Evolutionary conservation across 2,329 filamentous ascomycete genomes (phyloP), one percentile per base, ranked within the genome.

Genomic region (Aspergillus jensenii): DNA sequence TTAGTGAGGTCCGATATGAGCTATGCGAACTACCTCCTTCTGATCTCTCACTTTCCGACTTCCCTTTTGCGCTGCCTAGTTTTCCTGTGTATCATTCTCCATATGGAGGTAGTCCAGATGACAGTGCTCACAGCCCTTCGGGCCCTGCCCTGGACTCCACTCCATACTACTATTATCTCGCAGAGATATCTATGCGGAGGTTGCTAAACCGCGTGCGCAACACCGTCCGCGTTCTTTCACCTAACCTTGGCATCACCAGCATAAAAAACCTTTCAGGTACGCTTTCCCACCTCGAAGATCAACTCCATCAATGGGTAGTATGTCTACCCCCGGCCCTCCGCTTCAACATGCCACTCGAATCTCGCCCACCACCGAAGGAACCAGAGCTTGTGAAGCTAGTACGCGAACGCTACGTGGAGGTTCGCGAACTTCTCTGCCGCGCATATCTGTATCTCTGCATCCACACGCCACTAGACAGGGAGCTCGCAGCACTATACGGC

Each of bases 201-300:
- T 56, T 73, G 60, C 60, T 78, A 23, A 73, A 76, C 55, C 69
- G 71, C n/a, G 63, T 55, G 35, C 64, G 64, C 11, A 65, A 66
- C 46, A 62, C 65, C 2, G 65, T 67, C 8, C 59, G 62, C 31
- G 57, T 63, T 19, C 60, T 67, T 40, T 64, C 63, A 17, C 65
- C 63, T 1, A 50, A 57, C 21, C 62, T 65, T 27, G 58, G 58
- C 15, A 19, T 54, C 17, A 33, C 63, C 43, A 61, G 55, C 41
- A 60, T 67, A 43, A 59, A 57, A 15, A 33, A 33, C 15, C 55
- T 67, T 6, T 52, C 57, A 19, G 60, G 62, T 46, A 65, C 63
- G 6, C 55, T 67, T 12, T 56, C 52, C 12, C 56, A 67, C 41
- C 60, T 67, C 12, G 63, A 65, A 55, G 57, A 53, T 19, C 65